A percentile compares a stretch with the other conserved stretches of the same genome.
phyloP scores from a whole-genome alignment of 495 filamentous ascomycete genomes.

The Xylaria castorea region DNA sequence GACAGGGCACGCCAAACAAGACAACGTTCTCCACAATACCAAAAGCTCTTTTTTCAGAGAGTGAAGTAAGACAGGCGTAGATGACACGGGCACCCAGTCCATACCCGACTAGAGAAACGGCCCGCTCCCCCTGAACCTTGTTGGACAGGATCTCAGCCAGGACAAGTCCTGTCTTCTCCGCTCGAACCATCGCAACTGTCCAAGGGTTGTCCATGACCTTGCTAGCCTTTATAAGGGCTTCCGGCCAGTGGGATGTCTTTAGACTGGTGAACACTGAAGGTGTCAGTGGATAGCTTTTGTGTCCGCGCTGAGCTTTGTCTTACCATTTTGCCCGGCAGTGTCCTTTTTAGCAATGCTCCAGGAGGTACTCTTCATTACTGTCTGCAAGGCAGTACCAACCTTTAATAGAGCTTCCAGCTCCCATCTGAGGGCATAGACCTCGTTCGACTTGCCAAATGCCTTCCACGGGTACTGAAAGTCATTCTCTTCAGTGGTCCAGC shows the following conservation, averaged over 20 bases:
- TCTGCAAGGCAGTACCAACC: slow-evolving; percentile 75
- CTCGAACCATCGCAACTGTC: slow-evolving; percentile 77
- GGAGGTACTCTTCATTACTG: slow-evolving; percentile 75
- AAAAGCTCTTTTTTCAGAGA: slow-evolving; percentile 81
- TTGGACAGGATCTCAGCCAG: slow-evolving; percentile 89
- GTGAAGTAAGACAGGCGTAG: slow-evolving; percentile 76
- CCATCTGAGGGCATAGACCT: slow-evolving; percentile 86
- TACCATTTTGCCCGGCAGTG: slow-evolving; percentile 62
- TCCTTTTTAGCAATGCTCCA: slow-evolving; percentile 80
- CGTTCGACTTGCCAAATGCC: slow-evolving; percentile 69
- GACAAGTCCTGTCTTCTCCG: slow-evolving; percentile 85
- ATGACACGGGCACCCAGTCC: slow-evolving; percentile 90
- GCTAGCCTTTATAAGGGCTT: slow-evolving; percentile 77
- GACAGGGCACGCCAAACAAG: slow-evolving; percentile 82
- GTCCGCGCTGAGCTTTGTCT: slow-evolving; percentile 27
- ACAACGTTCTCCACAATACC: slow-evolving; percentile 86
- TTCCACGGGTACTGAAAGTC: slow-evolving; percentile 79
- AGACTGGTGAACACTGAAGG: slow-evolving; percentile 71
- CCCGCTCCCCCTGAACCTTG: slow-evolving; percentile 85
- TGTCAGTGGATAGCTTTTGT: slow-evolving; percentile 30
- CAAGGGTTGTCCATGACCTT: slow-evolving; percentile 90
- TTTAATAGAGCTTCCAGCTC: slow-evolving; percentile 80
- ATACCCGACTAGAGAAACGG: slow-evolving; percentile 88
- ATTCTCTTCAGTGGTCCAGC: slow-evolving; percentile 76
- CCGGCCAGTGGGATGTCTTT: slow-evolving; percentile 74